phyloP scores from a whole-genome alignment of 2,329 filamentous ascomycete genomes.

The Fusarium robinianum region DNA sequence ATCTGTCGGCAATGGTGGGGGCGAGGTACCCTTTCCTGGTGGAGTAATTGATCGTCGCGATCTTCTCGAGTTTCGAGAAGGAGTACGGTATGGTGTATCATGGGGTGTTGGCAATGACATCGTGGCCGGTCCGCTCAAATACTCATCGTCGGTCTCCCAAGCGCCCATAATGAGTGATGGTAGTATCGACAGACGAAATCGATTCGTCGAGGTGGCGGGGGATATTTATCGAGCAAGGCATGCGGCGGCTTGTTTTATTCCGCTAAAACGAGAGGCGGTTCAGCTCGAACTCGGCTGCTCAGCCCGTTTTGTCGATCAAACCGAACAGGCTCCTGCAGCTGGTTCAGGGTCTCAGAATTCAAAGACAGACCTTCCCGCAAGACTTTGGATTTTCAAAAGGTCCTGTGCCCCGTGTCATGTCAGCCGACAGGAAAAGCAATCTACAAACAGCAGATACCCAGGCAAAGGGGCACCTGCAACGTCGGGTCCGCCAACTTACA shows the following conservation, averaged over 20 bases:
- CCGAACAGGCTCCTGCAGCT: no score
- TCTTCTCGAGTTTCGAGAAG: conserved; percentile 64
- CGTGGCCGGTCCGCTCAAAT: conserved; percentile 55
- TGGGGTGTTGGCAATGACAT: conserved; percentile 70
- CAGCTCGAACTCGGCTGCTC: background rate
- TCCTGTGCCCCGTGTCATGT: conserved; percentile 11
- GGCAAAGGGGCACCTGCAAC: no score
- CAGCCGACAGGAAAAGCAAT: conserved; percentile 16
- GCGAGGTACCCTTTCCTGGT: conserved; percentile 61
- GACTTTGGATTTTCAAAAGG: conserved; percentile 7
- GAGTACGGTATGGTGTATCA: conserved; percentile 73
- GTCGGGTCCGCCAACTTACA: background rate
- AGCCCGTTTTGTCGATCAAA: no score
- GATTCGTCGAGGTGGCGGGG: no score
- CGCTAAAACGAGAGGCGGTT: no score
- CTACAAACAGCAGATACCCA: conserved; percentile 2
- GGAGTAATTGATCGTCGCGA: conserved; percentile 72
- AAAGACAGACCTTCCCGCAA: background rate
- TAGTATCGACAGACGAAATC: background rate
- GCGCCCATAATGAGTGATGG: conserved; percentile 51
- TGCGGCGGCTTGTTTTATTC: no score
- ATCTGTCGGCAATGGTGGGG: conserved; percentile 53
- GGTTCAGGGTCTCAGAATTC: background rate
- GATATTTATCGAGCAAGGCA: no score
- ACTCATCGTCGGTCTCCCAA: conserved; percentile 69